A percentile compares a stretch with the other conserved stretches of the same genome.
phyloP scores from a whole-genome alignment of 257 asterid genomes.

The Fraxinus pennsylvanica region DNA sequence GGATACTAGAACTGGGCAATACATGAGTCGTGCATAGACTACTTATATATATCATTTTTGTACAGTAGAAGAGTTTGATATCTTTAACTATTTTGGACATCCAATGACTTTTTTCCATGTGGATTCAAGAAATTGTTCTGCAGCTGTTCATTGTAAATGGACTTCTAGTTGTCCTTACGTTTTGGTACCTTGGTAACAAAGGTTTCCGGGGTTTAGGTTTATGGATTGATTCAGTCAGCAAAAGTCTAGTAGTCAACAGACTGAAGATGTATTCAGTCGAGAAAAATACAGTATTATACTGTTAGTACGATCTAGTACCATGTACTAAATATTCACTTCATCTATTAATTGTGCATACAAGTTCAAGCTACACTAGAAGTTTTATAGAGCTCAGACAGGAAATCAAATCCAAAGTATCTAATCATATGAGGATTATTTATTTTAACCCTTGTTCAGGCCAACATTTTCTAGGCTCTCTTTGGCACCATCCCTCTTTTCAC shows the following conservation, averaged over 20 bases:
- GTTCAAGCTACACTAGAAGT: not conserved
- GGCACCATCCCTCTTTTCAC: constrained; percentile 53
- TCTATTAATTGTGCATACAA: not conserved
- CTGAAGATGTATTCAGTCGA: no score
- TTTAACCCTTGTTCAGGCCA: not conserved
- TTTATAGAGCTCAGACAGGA: not conserved
- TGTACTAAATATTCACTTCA: not conserved
- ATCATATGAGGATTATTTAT: no score
- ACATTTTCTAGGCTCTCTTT: constrained; percentile 33
- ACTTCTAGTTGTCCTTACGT: not conserved
- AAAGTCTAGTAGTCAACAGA: not conserved
- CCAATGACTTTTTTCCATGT: constrained; percentile 27
- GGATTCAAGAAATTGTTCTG: constrained; percentile 21
- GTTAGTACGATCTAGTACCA: no score
- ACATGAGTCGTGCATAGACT: constrained; percentile 90
- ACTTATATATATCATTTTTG: constrained; percentile 18
- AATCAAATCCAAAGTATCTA: no score
- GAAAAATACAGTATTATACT: no score
- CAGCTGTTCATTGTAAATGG: not conserved
- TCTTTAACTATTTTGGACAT: not conserved
- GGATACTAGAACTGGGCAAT: constrained; percentile 91
- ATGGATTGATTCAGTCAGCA: no score
- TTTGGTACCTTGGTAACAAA: no score
- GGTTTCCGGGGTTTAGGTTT: no score
- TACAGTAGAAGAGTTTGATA: constrained; percentile 9